These are phyloP conservation scores for Ligustrum vulgare DNA, from an alignment of 257 asterid genomes.

Conservation along the genomic window DNA sequence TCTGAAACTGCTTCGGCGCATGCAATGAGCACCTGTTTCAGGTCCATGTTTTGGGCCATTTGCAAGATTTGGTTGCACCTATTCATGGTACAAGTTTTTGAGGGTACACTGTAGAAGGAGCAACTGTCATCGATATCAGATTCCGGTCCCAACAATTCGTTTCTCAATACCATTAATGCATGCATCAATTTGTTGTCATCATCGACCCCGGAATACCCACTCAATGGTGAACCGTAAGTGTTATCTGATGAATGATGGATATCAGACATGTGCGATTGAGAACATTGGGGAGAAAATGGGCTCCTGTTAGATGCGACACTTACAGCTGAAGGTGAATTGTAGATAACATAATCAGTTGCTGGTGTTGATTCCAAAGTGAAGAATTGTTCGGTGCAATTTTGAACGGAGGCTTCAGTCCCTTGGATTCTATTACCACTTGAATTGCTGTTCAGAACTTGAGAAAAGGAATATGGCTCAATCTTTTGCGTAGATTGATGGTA, in stretches of 20 bases:
- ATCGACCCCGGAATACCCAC: constrained; percentile 75
- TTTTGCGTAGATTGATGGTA: constrained; percentile 53
- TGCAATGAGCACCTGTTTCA: constrained; percentile 58
- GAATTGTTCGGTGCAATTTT: constrained; percentile 52
- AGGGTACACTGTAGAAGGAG: constrained; percentile 40
- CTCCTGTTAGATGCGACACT: constrained; percentile 65
- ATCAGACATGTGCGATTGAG: constrained; percentile 72
- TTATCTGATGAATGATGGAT: constrained; percentile 53
- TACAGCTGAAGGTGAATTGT: constrained; percentile 62
- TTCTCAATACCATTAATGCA: constrained; percentile 60
- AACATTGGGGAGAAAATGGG: constrained; percentile 76
- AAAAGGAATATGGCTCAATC: constrained; percentile 37
- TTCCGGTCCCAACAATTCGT: constrained; percentile 59
- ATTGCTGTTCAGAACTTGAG: constrained; percentile 63
- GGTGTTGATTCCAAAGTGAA: constrained; percentile 87
- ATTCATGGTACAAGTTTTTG: constrained; percentile 45
- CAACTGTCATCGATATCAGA: constrained; percentile 75
- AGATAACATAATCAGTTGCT: constrained; percentile 34
- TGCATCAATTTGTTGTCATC: constrained; percentile 68
- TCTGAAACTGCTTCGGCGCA: constrained; percentile 80
- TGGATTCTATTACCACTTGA: constrained; percentile 44
- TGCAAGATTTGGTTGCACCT: constrained; percentile 60
- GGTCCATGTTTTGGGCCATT: constrained; percentile 68
- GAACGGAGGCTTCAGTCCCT: constrained; percentile 53
- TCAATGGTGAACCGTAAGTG: constrained; percentile 72